Conservation (phyloP, 768 basidiomycete species). For the Boletus edulis region DNA sequence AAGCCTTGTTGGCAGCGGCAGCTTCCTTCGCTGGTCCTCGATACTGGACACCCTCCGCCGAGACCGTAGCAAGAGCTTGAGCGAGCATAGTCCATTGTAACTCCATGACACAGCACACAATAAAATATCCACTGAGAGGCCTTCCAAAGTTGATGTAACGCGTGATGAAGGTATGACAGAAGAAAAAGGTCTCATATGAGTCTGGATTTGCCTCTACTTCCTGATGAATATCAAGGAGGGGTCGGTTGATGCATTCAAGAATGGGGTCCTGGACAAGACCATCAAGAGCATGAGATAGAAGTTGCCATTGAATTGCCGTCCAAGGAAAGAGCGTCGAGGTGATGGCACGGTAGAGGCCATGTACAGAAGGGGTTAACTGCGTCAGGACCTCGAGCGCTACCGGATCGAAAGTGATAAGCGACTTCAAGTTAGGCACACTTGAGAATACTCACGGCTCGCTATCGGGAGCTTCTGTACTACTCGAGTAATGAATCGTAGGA, state of each 20-base stretch:
- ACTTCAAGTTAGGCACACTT: not conserved
- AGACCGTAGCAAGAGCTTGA: slow-evolving; percentile 53
- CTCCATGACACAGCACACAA: slow-evolving; percentile 87
- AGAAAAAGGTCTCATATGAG: slow-evolving; percentile 39
- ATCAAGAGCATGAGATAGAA: slow-evolving; percentile 51
- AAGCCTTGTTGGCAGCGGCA: slow-evolving; percentile 81
- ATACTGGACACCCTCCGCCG: slow-evolving; percentile 21
- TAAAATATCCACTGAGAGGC: slow-evolving; percentile 83
- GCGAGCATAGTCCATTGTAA: slow-evolving; percentile 83
- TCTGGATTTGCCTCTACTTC: slow-evolving; percentile 46
- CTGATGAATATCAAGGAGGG: slow-evolving; percentile 59
- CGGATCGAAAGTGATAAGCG: not conserved
- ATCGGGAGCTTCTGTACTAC: slow-evolving; percentile 55
- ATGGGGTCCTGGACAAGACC: slow-evolving; percentile 61
- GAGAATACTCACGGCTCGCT: slow-evolving; percentile 47
- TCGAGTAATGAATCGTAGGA: slow-evolving; percentile 56
- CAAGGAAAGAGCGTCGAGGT: slow-evolving; percentile 76
- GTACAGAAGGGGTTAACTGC: slow-evolving; percentile 76
- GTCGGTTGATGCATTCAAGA: slow-evolving; percentile 71
- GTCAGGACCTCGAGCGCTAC: slow-evolving; percentile 70
- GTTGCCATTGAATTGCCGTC: slow-evolving; percentile 64
- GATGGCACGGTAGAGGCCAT: slow-evolving; percentile 85
- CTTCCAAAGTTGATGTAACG: slow-evolving; percentile 75
- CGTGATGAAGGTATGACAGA: slow-evolving; percentile 66
- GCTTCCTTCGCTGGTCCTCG: slow-evolving; percentile 54